These are phyloP conservation scores for Kondoa malvinella DNA, from an alignment of 768 basidiomycete species.

Conservation along the genomic window DNA sequence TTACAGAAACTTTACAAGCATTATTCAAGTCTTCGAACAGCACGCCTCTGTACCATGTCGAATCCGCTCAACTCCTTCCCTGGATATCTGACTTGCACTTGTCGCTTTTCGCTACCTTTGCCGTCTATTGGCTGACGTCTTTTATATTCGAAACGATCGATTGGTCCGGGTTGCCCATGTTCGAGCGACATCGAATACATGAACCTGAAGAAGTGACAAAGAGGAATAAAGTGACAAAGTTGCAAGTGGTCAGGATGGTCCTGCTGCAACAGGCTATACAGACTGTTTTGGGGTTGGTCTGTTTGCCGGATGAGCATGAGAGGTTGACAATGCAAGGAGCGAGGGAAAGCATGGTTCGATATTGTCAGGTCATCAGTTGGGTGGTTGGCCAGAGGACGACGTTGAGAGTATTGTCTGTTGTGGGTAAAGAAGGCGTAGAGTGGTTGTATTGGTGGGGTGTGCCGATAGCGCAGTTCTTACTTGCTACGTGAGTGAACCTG, in stretches of 20 bases:
- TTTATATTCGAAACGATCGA: constrained; percentile 70
- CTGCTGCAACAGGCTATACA: constrained; percentile 72
- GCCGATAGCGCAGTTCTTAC: constrained; percentile 51
- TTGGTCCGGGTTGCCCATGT: constrained; percentile 44
- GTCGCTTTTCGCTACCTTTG: constrained; percentile 54
- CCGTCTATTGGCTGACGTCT: constrained; percentile 70
- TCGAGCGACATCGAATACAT: constrained; percentile 74
- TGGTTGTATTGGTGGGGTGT: constrained; percentile 81
- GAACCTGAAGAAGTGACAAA: constrained; percentile 59
- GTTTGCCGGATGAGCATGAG: constrained; percentile 40
- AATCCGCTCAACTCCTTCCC: constrained; percentile 35
- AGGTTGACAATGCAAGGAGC: constrained; percentile 28
- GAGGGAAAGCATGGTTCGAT: background rate
- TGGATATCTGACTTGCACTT: constrained; percentile 53
- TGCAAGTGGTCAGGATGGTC: constrained; percentile 61
- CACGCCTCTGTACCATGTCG: constrained; percentile 35
- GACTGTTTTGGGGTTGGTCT: constrained; percentile 53
- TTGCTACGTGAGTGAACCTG: constrained; percentile 55
- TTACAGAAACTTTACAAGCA: constrained; percentile 5
- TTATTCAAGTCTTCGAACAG: constrained; percentile 10
- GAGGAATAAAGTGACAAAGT: constrained; percentile 55
- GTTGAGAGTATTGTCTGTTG: constrained; percentile 8
- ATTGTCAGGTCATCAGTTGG: background rate
- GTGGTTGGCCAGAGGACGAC: constrained; percentile 2
- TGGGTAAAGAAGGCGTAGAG: constrained; percentile 15